Conservation (phyloP, 495 filamentous ascomycete genomes). For the Neurospora intermedia region DNA sequence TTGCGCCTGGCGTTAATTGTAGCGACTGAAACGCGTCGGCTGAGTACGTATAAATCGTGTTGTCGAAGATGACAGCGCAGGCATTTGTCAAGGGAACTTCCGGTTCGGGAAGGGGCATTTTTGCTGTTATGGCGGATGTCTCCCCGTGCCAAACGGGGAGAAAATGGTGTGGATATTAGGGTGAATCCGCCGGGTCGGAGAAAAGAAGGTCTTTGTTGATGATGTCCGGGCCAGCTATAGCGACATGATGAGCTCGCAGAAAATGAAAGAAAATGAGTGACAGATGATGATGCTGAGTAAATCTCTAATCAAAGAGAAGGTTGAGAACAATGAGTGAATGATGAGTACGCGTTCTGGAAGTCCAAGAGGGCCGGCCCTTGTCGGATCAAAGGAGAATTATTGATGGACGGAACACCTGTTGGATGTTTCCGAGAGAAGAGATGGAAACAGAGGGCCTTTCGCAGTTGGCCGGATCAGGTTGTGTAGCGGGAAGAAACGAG, state of each 20-base stretch:
- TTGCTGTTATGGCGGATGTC: constrained; percentile 7
- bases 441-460: constrained; percentile 9
- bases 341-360: constrained; percentile 7
- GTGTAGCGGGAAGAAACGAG: not conserved
- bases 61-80: constrained; percentile 73
- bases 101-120: constrained; percentile 58
- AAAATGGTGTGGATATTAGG: not conserved
- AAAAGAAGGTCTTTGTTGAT: not conserved
- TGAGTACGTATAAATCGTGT: constrained; percentile 81
- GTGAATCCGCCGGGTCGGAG: not conserved
- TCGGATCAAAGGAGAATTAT: constrained; percentile 2
- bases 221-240: constrained; percentile 8
- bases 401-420: constrained; percentile 22
- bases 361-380: constrained; percentile 23
- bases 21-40: constrained; percentile 65
- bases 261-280: not conserved
- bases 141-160: constrained; percentile 4
- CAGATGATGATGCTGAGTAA: constrained; percentile 1
- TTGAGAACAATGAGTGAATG: constrained; percentile 1
- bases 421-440: constrained; percentile 12
- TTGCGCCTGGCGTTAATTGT: constrained; percentile 50
- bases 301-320: not conserved
- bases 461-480: not conserved
- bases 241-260: constrained; percentile 13
- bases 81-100: constrained; percentile 54